phyloP scores from a whole-genome alignment of 805 yeast genomes.

The Yamadazyma kitorensis region DNA sequence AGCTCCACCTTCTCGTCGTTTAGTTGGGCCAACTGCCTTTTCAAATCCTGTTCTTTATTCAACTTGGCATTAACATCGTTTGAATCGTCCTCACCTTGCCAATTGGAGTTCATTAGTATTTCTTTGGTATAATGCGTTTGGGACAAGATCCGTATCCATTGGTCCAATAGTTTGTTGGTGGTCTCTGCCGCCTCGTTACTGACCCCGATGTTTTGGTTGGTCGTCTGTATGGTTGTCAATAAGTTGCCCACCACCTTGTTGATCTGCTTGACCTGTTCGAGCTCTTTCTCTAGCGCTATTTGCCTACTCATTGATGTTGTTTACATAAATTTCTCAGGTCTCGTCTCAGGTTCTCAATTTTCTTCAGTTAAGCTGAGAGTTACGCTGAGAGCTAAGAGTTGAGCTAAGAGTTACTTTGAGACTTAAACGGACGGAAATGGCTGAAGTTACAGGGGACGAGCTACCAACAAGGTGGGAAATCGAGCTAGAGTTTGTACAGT shows the following conservation, averaged over 20 bases:
- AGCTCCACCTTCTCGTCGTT: constrained; percentile 26
- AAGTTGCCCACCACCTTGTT: constrained; percentile 31
- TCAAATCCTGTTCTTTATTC: constrained; percentile 21
- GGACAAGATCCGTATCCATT: constrained; percentile 61
- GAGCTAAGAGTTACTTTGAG: no score
- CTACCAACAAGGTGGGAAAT: constrained; percentile 86
- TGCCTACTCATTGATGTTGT: constrained; percentile 12
- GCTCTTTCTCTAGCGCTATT: constrained; percentile 23
- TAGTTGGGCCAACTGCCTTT: constrained; percentile 21
- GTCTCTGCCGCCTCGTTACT: constrained; percentile 43
- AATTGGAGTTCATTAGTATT: constrained; percentile 40
- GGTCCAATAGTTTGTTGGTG: constrained; percentile 49
- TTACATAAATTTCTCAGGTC: no score
- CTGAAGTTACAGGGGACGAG: constrained; percentile 14
- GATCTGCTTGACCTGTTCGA: constrained; percentile 28
- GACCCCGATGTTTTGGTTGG: constrained; percentile 27
- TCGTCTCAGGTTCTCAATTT: no score
- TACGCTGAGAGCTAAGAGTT: no score
- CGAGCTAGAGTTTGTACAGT: constrained; percentile 91
- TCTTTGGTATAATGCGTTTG: constrained; percentile 56
- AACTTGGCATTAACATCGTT: constrained; percentile 18
- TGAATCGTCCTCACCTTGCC: constrained; percentile 32
- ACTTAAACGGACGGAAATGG: constrained; percentile 1
- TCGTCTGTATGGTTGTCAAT: constrained; percentile 24
- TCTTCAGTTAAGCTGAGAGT: no score